Base-by-base conservation (phyloP, 306 rosid genomes). In the Ammopiptanthus mongolicus region DNA sequence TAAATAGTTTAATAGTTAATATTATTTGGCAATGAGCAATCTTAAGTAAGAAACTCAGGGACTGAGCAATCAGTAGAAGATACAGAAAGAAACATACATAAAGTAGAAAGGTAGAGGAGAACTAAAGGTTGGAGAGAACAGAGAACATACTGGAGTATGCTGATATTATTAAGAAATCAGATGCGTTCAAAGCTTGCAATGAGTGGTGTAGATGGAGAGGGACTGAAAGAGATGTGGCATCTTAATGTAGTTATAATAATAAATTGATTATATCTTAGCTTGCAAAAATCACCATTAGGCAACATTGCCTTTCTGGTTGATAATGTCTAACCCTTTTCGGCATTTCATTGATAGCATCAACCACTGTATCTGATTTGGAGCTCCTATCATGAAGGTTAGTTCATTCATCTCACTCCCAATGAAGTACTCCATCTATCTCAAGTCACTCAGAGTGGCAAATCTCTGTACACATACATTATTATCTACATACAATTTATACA, bases 151-250 rank as follows among this genome's bases (percentile, higher is more conserved):
- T 5, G 5, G 13, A 34, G 58, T 62, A 23, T 39, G 69, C 25
- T 37, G 52, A 60, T 52, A 71, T 78, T 60, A 65, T 78, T 60
- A 65, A 61, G 78, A 77, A 82, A 62, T 29, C 13, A 75, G 70
- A 86, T 41, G 82, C 83, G 74, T 87, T 78, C 77, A 92, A 92
- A 88, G 83, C 17, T 19, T 78, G 86, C 91, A 89, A 86, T 78
- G 81, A 82, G 60, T 50, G 55, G 64, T 64, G 84, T 44, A 79
- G 75, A 56, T 51, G 47, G 86, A 81, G 76, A 76, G 84, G 60
- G 88, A 81, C 68, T 71, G 97, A 93, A 79, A 88, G 80, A 18
- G 97, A 93, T 76, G 77, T 79, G 65, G 77, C 91, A 91, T 81
- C 96, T 87, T 83, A 89, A 79, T 76, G 13, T 44, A 74, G 46